These are phyloP conservation scores for Catharanthus roseus DNA, from an alignment of 257 asterid species.

Conservation along the genomic window DNA sequence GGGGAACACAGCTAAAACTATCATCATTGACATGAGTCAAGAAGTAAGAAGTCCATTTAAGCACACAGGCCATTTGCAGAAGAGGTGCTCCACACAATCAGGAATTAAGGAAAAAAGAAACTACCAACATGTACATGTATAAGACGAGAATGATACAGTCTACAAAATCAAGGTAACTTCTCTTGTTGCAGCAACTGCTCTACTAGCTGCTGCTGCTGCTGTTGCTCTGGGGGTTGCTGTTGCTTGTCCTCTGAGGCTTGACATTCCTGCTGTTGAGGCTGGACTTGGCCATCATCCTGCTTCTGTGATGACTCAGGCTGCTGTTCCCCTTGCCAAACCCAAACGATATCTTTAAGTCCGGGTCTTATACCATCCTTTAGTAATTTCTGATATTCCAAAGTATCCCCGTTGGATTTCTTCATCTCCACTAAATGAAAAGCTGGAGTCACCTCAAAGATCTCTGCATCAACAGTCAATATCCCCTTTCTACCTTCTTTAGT, in stretches of 20 bases:
- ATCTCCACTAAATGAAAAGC: conserved; percentile 70
- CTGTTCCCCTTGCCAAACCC: conserved; percentile 67
- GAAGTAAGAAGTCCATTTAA: not conserved
- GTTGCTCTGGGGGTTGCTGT: conserved; percentile 14
- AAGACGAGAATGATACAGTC: not conserved
- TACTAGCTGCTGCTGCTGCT: conserved; percentile 22
- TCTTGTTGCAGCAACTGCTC: conserved; percentile 19
- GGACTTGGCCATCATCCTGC: conserved; percentile 20
- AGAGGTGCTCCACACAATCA: not conserved
- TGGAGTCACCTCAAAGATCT: conserved; percentile 67
- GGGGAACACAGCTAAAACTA: not conserved
- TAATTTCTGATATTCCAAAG: conserved; percentile 58
- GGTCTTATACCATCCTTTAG: conserved; percentile 61
- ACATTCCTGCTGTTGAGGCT: conserved; percentile 11
- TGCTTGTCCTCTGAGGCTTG: conserved; percentile 15
- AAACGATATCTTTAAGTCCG: conserved; percentile 71
- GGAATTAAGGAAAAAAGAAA: no score
- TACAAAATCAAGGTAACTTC: conserved; percentile 36
- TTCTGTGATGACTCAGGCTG: conserved; percentile 18
- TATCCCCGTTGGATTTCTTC: conserved; percentile 69
- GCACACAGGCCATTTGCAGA: not conserved
- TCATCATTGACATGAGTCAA: not conserved
- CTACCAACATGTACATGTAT: not conserved
- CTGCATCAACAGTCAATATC: conserved; percentile 53
- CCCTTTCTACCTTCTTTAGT: conserved; percentile 72